phyloP scores from a whole-genome alignment of 495 filamentous ascomycete genomes.

The Evernia prunastri region DNA sequence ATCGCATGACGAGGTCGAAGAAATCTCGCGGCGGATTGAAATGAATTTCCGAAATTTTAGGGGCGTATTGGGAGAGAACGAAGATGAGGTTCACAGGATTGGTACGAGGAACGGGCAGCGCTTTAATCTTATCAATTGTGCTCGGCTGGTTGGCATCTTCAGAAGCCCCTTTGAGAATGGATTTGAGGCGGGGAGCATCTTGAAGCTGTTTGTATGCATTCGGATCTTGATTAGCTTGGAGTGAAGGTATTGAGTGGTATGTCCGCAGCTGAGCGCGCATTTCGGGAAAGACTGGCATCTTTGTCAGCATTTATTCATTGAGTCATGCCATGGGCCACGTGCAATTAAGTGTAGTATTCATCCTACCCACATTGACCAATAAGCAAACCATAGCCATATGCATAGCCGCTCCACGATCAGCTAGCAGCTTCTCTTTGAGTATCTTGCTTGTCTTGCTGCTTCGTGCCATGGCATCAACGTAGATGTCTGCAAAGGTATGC shows the following conservation, averaged over 20 bases:
- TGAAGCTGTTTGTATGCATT: conserved; percentile 97
- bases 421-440: conserved; percentile 90
- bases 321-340: conserved; percentile 28
- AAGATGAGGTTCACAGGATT: conserved; percentile 98
- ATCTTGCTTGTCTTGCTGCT: conserved; percentile 99
- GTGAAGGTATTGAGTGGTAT: conserved; percentile 93
- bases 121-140: conserved; percentile 76
- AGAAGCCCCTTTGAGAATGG: conserved; percentile 93
- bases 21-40: conserved; percentile 84
- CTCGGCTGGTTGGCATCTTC: conserved; percentile 86
- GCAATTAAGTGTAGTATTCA: conserved; percentile 99
- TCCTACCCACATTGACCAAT: conserved; percentile 91
- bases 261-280: conserved; percentile 98
- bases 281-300: conserved; percentile 80
- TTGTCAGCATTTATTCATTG: conserved; percentile 1
- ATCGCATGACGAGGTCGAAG: conserved; percentile 91
- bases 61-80: conserved; percentile 82
- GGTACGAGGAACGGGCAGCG: conserved; percentile 63
- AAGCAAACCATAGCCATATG: conserved; percentile 99
- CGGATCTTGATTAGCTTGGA: conserved; percentile 90
- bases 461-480: conserved; percentile 96
- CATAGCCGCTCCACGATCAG: conserved; percentile 82
- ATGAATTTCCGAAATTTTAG: conserved; percentile 86
- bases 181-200: conserved; percentile 92
- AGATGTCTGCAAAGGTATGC: conserved; percentile 89